Evolutionary conservation across 139 green algal species (phyloP).

Genomic region (Chlamydomonas incerta): DNA sequence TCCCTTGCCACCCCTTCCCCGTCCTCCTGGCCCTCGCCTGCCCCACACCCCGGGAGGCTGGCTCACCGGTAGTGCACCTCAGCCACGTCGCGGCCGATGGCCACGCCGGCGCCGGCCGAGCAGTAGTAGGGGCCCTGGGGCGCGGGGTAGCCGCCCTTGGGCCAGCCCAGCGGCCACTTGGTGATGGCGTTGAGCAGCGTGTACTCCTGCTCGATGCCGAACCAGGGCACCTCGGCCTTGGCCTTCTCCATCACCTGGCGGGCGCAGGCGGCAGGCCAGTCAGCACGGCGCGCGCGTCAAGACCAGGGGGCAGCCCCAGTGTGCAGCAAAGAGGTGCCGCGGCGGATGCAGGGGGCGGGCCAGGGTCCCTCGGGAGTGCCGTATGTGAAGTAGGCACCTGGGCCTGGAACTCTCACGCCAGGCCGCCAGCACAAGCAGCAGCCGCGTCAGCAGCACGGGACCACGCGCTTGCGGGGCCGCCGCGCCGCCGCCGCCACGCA

Average conservation of each 20-base stretch:
- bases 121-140: slow-evolving; percentile 98
- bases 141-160: slow-evolving; percentile 89
- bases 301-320: no score
- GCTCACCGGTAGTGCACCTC: slow-evolving; percentile 95
- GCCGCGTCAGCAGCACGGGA: no score
- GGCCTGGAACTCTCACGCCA: no score
- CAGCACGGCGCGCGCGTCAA: not conserved
- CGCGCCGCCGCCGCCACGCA: no score
- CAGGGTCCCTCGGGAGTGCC: no score
- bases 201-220: slow-evolving; percentile 99
- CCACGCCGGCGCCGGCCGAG: slow-evolving; percentile 86
- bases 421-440: no score
- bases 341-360: no score
- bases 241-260: slow-evolving; percentile 69
- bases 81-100: slow-evolving; percentile 93
- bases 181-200: slow-evolving; percentile 94
- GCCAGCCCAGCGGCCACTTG: slow-evolving; percentile 98
- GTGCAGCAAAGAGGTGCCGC: no score
- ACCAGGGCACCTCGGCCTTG: slow-evolving; percentile 91
- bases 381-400: no score
- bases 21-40: not conserved
- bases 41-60: not conserved
- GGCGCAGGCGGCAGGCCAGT: not conserved
- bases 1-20: not conserved
- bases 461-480: no score